These are phyloP conservation scores for Acacia acuminata DNA, from an alignment of 306 rosid species.

Conservation along the genomic window DNA sequence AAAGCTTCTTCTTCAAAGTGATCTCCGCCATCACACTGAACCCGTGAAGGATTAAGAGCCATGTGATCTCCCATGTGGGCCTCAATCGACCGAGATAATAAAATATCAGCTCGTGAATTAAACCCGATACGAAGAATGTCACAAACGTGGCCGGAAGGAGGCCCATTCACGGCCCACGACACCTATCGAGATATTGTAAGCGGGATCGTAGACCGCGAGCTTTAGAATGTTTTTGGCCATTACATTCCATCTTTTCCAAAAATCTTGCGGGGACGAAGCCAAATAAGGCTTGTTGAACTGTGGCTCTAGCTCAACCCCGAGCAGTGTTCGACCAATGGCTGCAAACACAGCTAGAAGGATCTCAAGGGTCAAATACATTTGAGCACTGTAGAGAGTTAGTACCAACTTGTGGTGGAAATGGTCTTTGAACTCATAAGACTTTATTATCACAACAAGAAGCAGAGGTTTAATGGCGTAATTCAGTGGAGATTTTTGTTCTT, in stretches of 20 bases:
- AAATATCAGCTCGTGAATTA: conserved; percentile 51
- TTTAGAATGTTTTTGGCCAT: conserved; percentile 38
- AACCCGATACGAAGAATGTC: conserved; percentile 46
- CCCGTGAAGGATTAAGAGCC: conserved; percentile 59
- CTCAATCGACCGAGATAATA: conserved; percentile 43
- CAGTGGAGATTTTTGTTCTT: background rate
- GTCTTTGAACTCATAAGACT: background rate
- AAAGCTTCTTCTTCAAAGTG: conserved; percentile 27
- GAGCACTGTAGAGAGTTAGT: conserved; percentile 9
- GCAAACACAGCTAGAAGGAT: conserved; percentile 30
- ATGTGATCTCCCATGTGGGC: conserved; percentile 58
- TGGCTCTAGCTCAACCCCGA: conserved; percentile 45
- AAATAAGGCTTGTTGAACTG: conserved; percentile 50
- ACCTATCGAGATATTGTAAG: background rate
- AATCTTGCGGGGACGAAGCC: conserved; percentile 51
- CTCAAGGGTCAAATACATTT: conserved; percentile 46
- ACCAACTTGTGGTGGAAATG: conserved; percentile 33
- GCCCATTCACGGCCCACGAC: conserved; percentile 36
- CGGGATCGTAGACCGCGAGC: conserved; percentile 41
- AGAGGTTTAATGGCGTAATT: conserved; percentile 24
- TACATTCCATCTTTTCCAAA: conserved; percentile 65
- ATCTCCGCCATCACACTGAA: conserved; percentile 33
- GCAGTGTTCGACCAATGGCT: conserved; percentile 18
- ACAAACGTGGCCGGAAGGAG: conserved; percentile 12
- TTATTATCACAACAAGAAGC: background rate